Evolutionary conservation across 768 basidiomycete genomes (phyloP), one percentile per base, ranked within the genome.

Genomic region (Candolleomyces aberdarensis): DNA sequence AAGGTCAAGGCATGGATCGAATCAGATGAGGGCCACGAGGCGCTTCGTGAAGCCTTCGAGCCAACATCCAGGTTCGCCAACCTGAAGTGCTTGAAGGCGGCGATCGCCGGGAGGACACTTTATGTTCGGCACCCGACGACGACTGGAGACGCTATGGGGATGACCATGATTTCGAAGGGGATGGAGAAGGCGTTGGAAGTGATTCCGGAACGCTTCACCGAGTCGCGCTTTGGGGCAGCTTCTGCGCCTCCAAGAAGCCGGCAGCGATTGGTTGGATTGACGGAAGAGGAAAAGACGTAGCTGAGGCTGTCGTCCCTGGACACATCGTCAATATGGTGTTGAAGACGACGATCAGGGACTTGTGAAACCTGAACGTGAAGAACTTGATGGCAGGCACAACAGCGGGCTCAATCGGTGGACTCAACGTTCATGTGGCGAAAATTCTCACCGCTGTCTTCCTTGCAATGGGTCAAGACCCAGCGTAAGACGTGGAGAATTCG

Each of bases 151-250:
- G 96, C 97, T 46, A 99, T 98, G 96, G 97, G 97, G n/a, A 99
- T 99, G 97, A 99, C 98, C 81, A 99, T 98, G 97, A 97, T 98
- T 70, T 92, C 91, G 8, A 99, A 99, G 76, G 97, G 96, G 3
- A 95, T 94, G 9, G 97, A 98, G 78, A 91, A 91, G 75, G 95
- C 95, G 19, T 83, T 99, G 11, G 94, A 90, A 68, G 83, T 80
- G 19, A 81, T 94, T 83, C 80, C 83, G 65, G 78, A 80, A 52
- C 74, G 87, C 68, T 99, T 94, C 79, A 96, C 96, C 3, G 87
- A 89, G 62, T 97, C 40, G 91, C 32, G 32, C 32, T 32, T 32
- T 32, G 5, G 9, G 32, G 32, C 32, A 32, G 9, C 9, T 32
- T 5, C 32, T 32, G 32, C 32, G 9, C 32, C 32, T 4, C 4